Evolutionary conservation across 805 yeast genomes (phyloP).

Genomic region (Hanseniaspora pseudoguilliermondii): DNA sequence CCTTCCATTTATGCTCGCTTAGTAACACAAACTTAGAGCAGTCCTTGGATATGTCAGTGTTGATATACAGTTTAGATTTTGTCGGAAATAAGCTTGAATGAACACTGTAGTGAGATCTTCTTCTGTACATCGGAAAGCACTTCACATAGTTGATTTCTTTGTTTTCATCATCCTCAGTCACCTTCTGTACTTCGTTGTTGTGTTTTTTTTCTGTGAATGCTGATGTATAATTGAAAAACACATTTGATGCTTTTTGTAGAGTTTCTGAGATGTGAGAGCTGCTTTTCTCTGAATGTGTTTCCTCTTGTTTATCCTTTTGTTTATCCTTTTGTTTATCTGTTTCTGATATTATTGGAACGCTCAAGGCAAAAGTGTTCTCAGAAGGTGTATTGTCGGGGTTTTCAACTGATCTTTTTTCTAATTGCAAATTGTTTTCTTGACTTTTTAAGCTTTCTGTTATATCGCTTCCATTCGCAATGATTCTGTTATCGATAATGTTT

Average conservation of each 20-base stretch:
- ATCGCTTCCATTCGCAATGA: neutral
- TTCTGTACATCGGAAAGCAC: slow-evolving; percentile 74
- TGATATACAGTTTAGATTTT: slow-evolving; percentile 37
- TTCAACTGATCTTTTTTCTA: neutral
- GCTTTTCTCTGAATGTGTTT: neutral
- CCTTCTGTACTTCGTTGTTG: neutral
- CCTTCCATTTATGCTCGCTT: slow-evolving; percentile 60
- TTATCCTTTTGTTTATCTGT: too few relatives aligned
- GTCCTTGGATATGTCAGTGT: slow-evolving; percentile 52
- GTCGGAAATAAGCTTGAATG: slow-evolving; percentile 39
- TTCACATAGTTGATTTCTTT: slow-evolving; percentile 60
- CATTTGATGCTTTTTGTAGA: neutral
- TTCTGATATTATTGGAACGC: neutral
- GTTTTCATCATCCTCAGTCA: slow-evolving; percentile 30
- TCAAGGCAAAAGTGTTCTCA: neutral
- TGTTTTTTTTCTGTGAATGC: neutral
- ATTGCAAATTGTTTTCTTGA: neutral
- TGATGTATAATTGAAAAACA: neutral
- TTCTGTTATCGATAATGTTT: neutral
- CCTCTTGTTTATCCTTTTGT: neutral
- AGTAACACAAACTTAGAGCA: slow-evolving; percentile 53
- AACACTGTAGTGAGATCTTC: slow-evolving; percentile 40
- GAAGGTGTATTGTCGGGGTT: neutral
- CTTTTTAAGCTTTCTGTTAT: neutral
- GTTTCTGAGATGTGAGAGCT: neutral